Percentiles rank a stretch among this genome's conserved stretches.
Conservation (phyloP, 108 stramenopile species). For the Epipyxis sp. region DNA sequence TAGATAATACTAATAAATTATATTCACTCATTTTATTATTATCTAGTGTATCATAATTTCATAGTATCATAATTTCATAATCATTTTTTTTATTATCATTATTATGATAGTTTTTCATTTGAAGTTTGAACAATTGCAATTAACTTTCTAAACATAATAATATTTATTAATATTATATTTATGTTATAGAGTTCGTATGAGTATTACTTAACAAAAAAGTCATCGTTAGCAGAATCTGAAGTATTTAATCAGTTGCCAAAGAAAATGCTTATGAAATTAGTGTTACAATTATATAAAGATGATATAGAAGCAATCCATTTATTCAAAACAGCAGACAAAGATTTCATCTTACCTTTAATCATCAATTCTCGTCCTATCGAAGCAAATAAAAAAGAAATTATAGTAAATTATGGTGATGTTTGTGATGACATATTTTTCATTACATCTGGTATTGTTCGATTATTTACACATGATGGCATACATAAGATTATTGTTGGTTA, state of each 20-base stretch:
- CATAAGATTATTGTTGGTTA: not conserved
- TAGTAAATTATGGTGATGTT: not conserved
- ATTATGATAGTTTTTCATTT: too few species aligned
- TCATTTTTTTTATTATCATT: too few species aligned
- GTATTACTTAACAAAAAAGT: constrained; percentile 11
- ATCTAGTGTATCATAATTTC: too few species aligned
- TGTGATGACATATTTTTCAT: constrained; percentile 8
- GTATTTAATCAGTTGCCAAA: not conserved
- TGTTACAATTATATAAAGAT: not conserved
- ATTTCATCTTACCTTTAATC: not conserved
- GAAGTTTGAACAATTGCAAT: too few species aligned
- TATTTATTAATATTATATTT: not conserved
- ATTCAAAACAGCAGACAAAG: not conserved
- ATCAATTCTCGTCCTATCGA: not conserved
- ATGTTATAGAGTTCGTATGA: not conserved
- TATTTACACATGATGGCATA: not conserved
- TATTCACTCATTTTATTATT: too few species aligned
- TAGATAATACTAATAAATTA: too few species aligned
- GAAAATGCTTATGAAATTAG: not conserved
- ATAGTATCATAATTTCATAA: too few species aligned
- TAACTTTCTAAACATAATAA: too few species aligned
- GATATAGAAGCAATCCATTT: not conserved
- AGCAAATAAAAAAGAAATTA: not conserved
- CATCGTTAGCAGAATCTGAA: not conserved
- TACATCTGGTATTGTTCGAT: not conserved